A percentile compares a stretch with the other conserved stretches of the same genome.
These are phyloP conservation scores for Cercophora newfieldiana DNA, from an alignment of 495 filamentous ascomycete genomes.

Conservation along the genomic window DNA sequence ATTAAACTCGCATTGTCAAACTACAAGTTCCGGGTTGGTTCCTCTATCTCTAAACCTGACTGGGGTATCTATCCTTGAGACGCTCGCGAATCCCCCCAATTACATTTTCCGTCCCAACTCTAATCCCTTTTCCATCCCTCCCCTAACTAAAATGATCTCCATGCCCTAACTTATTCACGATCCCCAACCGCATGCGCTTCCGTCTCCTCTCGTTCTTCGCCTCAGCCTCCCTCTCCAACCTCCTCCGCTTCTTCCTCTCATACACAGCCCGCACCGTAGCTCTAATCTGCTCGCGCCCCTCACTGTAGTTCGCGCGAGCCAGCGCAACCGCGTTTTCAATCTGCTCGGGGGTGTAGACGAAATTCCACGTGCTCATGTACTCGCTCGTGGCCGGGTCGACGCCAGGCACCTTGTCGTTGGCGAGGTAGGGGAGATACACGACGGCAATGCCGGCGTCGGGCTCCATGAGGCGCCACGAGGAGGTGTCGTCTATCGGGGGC, in stretches of 20 bases:
- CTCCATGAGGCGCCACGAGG: constrained; percentile 71
- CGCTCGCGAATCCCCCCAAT: not conserved
- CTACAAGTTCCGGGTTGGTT: not conserved
- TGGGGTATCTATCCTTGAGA: not conserved
- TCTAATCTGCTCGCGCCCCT: constrained; percentile 73
- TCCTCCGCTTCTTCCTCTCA: constrained; percentile 76
- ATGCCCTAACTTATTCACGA: constrained; percentile 42
- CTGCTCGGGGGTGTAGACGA: constrained; percentile 85
- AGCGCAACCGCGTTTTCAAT: constrained; percentile 78
- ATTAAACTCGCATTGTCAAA: constrained; percentile 5
- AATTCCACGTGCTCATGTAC: constrained; percentile 96
- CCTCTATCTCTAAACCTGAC: not conserved
- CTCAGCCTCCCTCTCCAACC: constrained; percentile 59
- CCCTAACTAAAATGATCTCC: constrained; percentile 53
- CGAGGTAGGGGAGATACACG: constrained; percentile 85
- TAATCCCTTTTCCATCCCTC: no score
- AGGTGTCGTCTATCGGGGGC: constrained; percentile 56
- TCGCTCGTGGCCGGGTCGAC: constrained; percentile 78
- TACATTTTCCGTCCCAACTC: not conserved
- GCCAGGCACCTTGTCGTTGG: constrained; percentile 70
- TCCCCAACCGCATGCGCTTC: constrained; percentile 44
- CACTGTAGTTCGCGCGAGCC: constrained; percentile 81
- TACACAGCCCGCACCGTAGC: constrained; percentile 86
- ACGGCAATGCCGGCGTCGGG: constrained; percentile 84
- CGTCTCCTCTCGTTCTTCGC: constrained; percentile 48